phyloP scores from a whole-genome alignment of 345 rosid genomes.

The Iberis pinnata region DNA sequence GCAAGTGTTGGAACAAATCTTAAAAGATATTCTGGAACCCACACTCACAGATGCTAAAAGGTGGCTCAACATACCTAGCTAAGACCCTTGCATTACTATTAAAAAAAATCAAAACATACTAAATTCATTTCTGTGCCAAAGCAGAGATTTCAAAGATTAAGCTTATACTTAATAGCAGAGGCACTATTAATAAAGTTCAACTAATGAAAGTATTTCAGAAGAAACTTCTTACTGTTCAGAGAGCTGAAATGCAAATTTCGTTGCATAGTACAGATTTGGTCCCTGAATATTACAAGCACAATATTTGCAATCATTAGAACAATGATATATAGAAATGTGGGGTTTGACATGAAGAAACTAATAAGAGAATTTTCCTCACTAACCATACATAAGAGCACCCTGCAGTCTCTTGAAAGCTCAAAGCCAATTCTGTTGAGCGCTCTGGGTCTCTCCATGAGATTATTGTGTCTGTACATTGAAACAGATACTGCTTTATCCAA shows the following conservation, averaged over 20 bases:
- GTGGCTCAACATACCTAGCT: slow-evolving; percentile 8
- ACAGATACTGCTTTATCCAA: slow-evolving; percentile 19
- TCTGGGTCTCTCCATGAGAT: slow-evolving; percentile 99
- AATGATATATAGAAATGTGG: neutral
- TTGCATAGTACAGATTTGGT: slow-evolving; percentile 74
- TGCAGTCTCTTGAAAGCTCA: slow-evolving; percentile 89
- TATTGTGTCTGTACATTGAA: slow-evolving; percentile 62
- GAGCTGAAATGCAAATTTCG: slow-evolving; percentile 75
- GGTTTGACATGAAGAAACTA: neutral
- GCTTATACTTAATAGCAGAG: neutral
- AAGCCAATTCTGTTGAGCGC: slow-evolving; percentile 76
- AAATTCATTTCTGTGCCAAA: slow-evolving; percentile 3
- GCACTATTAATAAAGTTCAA: neutral
- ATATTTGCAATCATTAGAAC: slow-evolving; percentile 3
- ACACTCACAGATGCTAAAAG: neutral
- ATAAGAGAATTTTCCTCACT: slow-evolving; percentile 13
- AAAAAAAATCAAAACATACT: slow-evolving; percentile 1
- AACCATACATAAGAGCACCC: slow-evolving; percentile 90
- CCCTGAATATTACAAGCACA: slow-evolving; percentile 36
- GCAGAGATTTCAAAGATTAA: neutral
- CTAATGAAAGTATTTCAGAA: slow-evolving; percentile 14
- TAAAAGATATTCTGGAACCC: slow-evolving; percentile 3
- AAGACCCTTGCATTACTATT: slow-evolving; percentile 7
- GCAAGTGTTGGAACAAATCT: slow-evolving; percentile 6
- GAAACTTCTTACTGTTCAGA: slow-evolving; percentile 60